Conservation (phyloP, 2,329 filamentous ascomycete species). For the Cytospora piceae region DNA sequence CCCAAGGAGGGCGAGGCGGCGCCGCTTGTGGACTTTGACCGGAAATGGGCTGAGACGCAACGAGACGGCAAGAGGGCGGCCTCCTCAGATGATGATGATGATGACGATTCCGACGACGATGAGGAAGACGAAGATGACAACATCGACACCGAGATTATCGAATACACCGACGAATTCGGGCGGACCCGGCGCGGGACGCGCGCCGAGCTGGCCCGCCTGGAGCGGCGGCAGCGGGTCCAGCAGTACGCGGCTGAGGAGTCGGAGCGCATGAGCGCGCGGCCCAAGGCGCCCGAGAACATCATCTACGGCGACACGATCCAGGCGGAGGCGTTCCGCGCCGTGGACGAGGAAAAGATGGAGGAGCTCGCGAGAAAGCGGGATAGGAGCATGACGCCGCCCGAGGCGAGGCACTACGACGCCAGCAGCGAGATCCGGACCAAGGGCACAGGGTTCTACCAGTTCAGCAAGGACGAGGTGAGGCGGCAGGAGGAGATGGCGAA, state of each 20-base stretch:
- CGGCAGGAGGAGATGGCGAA: conserved; percentile 73
- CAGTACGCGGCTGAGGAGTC: conserved; percentile 62
- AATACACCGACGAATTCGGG: conserved; percentile 91
- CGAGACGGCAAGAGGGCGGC: conserved; percentile 45
- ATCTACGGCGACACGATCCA: conserved; percentile 90
- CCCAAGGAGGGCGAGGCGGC: conserved; percentile 66
- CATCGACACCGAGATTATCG: conserved; percentile 67
- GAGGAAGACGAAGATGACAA: conserved; percentile 43
- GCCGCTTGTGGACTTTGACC: conserved; percentile 87
- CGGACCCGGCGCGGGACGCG: conserved; percentile 75
- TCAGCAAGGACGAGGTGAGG: conserved; percentile 74
- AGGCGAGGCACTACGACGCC: conserved; percentile 83
- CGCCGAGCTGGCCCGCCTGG: conserved; percentile 67
- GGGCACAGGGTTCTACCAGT: conserved; percentile 90
- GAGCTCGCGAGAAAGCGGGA: conserved; percentile 78
- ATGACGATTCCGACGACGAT: conserved; percentile 54
- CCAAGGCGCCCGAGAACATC: conserved; percentile 67
- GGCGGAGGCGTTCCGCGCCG: conserved; percentile 78
- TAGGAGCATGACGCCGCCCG: conserved; percentile 77
- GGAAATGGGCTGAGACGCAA: conserved; percentile 84
- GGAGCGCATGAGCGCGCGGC: conserved; percentile 70
- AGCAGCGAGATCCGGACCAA: conserved; percentile 81
- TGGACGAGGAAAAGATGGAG: conserved; percentile 74
- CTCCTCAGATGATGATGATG: conserved; percentile 46
- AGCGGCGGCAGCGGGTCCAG: conserved; percentile 58